Evolutionary conservation across 257 asterid genomes (phyloP).

Genomic region (Solanum etuberosum): DNA sequence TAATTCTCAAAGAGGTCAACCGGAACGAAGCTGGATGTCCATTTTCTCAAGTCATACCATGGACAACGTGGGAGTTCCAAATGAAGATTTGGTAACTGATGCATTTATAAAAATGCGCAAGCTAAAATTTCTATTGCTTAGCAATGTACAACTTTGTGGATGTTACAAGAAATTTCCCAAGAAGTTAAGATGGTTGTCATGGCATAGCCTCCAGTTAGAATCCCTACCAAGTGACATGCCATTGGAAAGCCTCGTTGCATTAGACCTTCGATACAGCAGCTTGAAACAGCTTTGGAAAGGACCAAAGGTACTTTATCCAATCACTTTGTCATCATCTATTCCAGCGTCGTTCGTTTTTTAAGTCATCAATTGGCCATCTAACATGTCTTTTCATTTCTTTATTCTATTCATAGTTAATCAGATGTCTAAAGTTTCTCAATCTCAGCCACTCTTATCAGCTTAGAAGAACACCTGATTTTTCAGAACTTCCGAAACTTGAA

Average conservation of each 20-base stretch:
- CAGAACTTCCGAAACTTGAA: not conserved
- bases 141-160: slow-evolving; percentile 1
- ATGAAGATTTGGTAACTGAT: slow-evolving; percentile 1
- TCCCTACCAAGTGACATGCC: slow-evolving; percentile 3
- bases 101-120: slow-evolving; percentile 8
- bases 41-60: not conserved
- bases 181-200: slow-evolving; percentile 4
- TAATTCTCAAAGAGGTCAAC: not conserved
- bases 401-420: not conserved
- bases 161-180: slow-evolving; percentile 5
- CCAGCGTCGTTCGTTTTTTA: not conserved
- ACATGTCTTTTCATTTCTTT: not conserved
- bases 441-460: slow-evolving; percentile 1
- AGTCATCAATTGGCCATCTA: not conserved
- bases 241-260: not conserved
- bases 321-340: not conserved
- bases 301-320: slow-evolving; percentile 2
- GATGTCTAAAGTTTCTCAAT: not conserved
- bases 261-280: slow-evolving; percentile 7
- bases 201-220: not conserved
- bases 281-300: slow-evolving; percentile 7
- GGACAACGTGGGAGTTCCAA: not conserved
- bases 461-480: not conserved
- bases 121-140: slow-evolving; percentile 1
- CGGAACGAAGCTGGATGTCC: not conserved